Conservation (phyloP, 371 early-diverging fungal genomes). For the Haplosporangium sp. region DNA sequence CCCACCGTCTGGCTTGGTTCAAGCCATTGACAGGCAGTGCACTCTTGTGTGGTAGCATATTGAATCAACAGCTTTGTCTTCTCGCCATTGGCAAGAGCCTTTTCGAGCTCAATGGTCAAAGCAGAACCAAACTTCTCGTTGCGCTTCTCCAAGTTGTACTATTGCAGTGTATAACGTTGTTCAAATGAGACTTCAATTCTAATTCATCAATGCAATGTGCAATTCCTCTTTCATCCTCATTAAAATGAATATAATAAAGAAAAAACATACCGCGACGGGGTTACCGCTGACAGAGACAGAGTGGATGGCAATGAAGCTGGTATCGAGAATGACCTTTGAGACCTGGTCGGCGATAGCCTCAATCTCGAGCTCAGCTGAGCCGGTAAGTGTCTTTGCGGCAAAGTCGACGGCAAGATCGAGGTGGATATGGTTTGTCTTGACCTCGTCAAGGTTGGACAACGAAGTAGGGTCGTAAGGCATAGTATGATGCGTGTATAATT, state of each 20-base stretch:
- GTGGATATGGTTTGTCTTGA: slow-evolving; percentile 79
- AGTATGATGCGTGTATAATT: not conserved
- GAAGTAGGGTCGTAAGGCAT: slow-evolving; percentile 83
- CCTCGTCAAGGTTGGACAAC: slow-evolving; percentile 81
- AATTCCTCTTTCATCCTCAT: not conserved
- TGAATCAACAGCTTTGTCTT: slow-evolving; percentile 69
- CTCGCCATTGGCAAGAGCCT: slow-evolving; percentile 57
- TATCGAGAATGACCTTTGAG: slow-evolving; percentile 81
- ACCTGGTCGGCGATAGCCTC: slow-evolving; percentile 62
- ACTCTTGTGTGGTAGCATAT: slow-evolving; percentile 85
- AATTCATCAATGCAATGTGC: slow-evolving; percentile 1
- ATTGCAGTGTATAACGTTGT: not conserved
- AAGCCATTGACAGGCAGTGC: slow-evolving; percentile 93
- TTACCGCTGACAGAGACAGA: slow-evolving; percentile 60
- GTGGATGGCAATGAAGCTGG: slow-evolving; percentile 71
- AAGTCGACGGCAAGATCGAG: slow-evolving; percentile 85
- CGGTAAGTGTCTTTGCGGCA: slow-evolving; percentile 71
- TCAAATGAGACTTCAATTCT: not conserved
- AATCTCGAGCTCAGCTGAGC: slow-evolving; percentile 73
- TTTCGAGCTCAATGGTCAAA: slow-evolving; percentile 71
- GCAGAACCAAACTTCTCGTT: slow-evolving; percentile 82
- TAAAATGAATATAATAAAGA: not conserved
- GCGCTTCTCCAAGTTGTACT: slow-evolving; percentile 69
- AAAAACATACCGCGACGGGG: slow-evolving; percentile 58
- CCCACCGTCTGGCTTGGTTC: slow-evolving; percentile 94